Percentiles rank a stretch among this genome's conserved stretches.
These are phyloP conservation scores for Datura wrightii DNA, from an alignment of 257 asterid genomes.

Conservation along the genomic window DNA sequence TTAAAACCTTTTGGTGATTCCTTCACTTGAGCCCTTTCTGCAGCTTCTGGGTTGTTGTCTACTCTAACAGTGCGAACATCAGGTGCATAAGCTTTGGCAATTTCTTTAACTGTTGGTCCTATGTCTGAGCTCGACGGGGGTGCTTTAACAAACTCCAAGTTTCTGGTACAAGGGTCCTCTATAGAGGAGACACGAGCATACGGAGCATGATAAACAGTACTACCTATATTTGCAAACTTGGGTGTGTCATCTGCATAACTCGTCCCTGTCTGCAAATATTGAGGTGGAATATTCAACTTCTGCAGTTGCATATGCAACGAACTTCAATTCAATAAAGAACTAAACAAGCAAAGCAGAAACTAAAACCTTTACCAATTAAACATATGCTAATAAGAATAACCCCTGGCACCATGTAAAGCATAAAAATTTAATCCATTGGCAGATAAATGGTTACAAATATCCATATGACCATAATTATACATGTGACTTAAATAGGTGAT, in stretches of 20 bases:
- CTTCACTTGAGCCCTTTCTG: slow-evolving; percentile 60
- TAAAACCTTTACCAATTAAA: not conserved
- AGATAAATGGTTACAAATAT: not conserved
- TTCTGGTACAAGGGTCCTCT: slow-evolving; percentile 65
- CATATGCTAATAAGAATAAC: not conserved
- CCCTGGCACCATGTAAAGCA: slow-evolving; percentile 1
- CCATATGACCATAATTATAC: not conserved
- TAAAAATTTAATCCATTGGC: not conserved
- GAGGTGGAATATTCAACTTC: slow-evolving; percentile 25
- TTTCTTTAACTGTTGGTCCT: slow-evolving; percentile 49
- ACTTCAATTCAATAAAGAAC: not conserved
- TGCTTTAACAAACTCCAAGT: slow-evolving; percentile 57
- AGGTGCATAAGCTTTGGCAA: slow-evolving; percentile 52
- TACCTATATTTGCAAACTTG: slow-evolving; percentile 35
- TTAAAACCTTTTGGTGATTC: slow-evolving; percentile 81
- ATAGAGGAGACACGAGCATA: slow-evolving; percentile 71
- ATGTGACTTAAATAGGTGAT: not conserved
- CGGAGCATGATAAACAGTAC: slow-evolving; percentile 61
- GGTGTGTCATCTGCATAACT: slow-evolving; percentile 51
- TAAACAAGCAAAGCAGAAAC: not conserved
- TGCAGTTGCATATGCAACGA: not conserved
- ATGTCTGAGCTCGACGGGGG: slow-evolving; percentile 42
- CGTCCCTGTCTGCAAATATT: slow-evolving; percentile 47
- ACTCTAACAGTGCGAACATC: slow-evolving; percentile 48
- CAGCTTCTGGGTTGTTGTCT: slow-evolving; percentile 50